Evolutionary conservation across 495 filamentous ascomycete species (phyloP).

Genomic region (Aspergillus olivimuriae): DNA sequence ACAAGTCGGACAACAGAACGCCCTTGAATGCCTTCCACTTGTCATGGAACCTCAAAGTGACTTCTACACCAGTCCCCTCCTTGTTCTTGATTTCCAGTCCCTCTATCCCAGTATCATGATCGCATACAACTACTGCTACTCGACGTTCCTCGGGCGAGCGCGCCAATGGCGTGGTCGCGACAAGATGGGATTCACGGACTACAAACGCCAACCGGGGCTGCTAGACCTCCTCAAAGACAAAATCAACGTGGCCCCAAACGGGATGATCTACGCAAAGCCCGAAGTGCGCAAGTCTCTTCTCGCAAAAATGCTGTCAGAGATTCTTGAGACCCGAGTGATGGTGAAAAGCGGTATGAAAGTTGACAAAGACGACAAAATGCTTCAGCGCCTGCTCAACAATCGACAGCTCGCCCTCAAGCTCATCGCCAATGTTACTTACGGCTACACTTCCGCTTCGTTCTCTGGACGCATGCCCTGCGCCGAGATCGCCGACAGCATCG

Average conservation of each 20-base stretch:
- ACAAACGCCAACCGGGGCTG: conserved; percentile 64
- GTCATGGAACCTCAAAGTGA: conserved; percentile 97
- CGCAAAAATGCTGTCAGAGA: conserved; percentile 94
- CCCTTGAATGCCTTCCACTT: conserved; percentile 86
- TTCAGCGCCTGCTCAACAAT: conserved; percentile 89
- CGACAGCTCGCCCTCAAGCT: conserved; percentile 93
- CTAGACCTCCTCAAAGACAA: conserved; percentile 75
- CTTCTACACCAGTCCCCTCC: conserved; percentile 82
- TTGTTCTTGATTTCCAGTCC: conserved; percentile 94
- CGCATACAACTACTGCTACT: conserved; percentile 99
- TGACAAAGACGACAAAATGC: conserved; percentile 80
- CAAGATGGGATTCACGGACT: conserved; percentile 92
- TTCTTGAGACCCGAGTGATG: conserved; percentile 96
- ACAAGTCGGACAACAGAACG: conserved; percentile 92
- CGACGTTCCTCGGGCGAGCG: conserved; percentile 85
- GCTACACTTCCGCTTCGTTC: conserved; percentile 93
- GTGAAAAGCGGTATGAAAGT: conserved; percentile 96
- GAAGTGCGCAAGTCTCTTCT: conserved; percentile 83
- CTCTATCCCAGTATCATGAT: conserved; percentile 98
- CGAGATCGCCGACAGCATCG: conserved; percentile 97
- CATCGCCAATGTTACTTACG: conserved; percentile 96
- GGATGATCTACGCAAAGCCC: conserved; percentile 88
- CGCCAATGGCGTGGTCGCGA: conserved; percentile 80
- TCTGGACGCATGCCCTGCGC: conserved; percentile 96
- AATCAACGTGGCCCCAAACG: conserved; percentile 92